These are phyloP conservation scores for Sutorius eximius DNA, from an alignment of 1,284 basidiomycete species.

Conservation along the genomic window DNA sequence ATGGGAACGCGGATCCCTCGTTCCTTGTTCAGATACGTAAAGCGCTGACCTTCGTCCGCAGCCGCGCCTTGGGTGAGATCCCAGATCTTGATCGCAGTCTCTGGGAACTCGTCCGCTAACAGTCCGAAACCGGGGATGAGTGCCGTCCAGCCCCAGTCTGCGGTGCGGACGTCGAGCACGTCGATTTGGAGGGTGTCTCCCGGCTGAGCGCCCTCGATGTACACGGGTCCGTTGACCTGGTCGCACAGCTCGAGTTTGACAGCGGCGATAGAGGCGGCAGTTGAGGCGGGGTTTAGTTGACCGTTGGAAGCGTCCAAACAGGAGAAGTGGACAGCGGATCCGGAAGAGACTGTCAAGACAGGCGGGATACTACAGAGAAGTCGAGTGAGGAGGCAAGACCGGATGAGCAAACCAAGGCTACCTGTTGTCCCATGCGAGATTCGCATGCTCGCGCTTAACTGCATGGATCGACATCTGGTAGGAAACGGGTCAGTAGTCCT, in stretches of 20 bases:
- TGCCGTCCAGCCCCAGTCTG: constrained; percentile 63
- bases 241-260: constrained; percentile 50
- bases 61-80: constrained; percentile 33
- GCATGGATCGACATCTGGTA: constrained; percentile 52
- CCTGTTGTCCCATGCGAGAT: constrained; percentile 62
- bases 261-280: constrained; percentile 35
- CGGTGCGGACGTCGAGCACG: constrained; percentile 49
- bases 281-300: constrained; percentile 50
- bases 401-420: constrained; percentile 19
- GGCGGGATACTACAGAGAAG: constrained; percentile 46
- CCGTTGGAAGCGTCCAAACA: constrained; percentile 65
- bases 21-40: constrained; percentile 49
- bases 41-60: constrained; percentile 14
- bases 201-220: constrained; percentile 47
- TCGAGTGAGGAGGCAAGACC: background rate
- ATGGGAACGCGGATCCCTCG: constrained; percentile 49
- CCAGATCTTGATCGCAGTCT: constrained; percentile 56
- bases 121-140: constrained; percentile 60
- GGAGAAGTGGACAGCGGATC: constrained; percentile 55
- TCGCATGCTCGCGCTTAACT: constrained; percentile 48
- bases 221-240: constrained; percentile 60
- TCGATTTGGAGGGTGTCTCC: constrained; percentile 62
- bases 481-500: background rate
- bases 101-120: constrained; percentile 53
- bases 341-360: constrained; percentile 48